These are phyloP conservation scores for Aspergillus calidoustus DNA, from an alignment of 2,329 filamentous ascomycete genomes.

Conservation along the genomic window DNA sequence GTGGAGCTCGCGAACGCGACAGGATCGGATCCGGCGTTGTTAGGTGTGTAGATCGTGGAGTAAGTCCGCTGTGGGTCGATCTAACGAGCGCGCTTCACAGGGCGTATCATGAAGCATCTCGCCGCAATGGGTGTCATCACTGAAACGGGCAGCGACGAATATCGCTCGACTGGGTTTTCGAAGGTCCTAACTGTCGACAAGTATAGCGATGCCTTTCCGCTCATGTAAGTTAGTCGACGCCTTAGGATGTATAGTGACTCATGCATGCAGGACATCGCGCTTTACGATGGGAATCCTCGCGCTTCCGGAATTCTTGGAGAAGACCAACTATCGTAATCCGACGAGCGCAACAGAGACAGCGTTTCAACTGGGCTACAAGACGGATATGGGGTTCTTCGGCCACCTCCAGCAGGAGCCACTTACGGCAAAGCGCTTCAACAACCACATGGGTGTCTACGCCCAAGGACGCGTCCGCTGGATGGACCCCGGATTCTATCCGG, in stretches of 20 bases:
- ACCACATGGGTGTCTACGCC: slow-evolving; percentile 33
- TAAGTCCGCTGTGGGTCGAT: neutral
- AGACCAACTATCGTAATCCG: slow-evolving; percentile 34
- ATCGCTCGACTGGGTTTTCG: slow-evolving; percentile 38
- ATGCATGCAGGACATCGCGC: slow-evolving; percentile 30
- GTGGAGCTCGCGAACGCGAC: slow-evolving; percentile 27
- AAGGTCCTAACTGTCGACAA: slow-evolving; percentile 31
- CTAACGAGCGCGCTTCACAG: slow-evolving; percentile 1
- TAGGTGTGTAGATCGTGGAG: slow-evolving; percentile 20
- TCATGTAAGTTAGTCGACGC: slow-evolving; percentile 28
- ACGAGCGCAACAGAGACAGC: slow-evolving; percentile 28
- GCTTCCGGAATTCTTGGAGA: slow-evolving; percentile 33
- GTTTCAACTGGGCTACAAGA: slow-evolving; percentile 34
- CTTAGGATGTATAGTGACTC: slow-evolving; percentile 8
- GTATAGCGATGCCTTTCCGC: slow-evolving; percentile 31
- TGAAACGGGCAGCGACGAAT: slow-evolving; percentile 39
- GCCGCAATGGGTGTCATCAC: slow-evolving; percentile 39
- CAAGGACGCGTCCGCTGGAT: slow-evolving; percentile 37
- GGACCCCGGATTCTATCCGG: slow-evolving; percentile 37
- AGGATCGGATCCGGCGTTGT: slow-evolving; percentile 23
- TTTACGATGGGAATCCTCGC: slow-evolving; percentile 30
- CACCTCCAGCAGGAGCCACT: slow-evolving; percentile 28
- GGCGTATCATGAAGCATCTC: slow-evolving; percentile 41
- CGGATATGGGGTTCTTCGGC: slow-evolving; percentile 34
- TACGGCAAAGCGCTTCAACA: slow-evolving; percentile 30